These are phyloP conservation scores for Cyclospora cayetanensis DNA, from an alignment of 169 alveolate species.

Conservation along the genomic window DNA sequence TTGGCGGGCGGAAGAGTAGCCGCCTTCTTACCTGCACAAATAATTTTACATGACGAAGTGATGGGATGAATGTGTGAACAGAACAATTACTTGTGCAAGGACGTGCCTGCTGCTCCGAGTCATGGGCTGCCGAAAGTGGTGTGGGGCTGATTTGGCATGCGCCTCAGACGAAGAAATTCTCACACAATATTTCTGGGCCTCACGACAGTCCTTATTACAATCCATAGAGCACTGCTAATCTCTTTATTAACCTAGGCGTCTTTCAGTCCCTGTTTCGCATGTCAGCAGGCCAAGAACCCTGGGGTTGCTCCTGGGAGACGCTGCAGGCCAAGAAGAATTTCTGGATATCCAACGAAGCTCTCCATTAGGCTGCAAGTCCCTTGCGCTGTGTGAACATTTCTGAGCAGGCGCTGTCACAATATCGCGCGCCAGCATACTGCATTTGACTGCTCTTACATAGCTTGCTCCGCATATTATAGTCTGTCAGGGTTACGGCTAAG, in stretches of 20 bases:
- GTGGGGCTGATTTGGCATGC: constrained; percentile 66
- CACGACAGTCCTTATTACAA: constrained; percentile 7
- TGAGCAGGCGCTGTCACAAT: not conserved
- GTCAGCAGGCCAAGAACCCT: constrained; percentile 30
- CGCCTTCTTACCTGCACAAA: too few species aligned
- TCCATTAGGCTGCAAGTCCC: not conserved
- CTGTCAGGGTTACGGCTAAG: not conserved
- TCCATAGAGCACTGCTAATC: not conserved
- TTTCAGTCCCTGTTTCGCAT: constrained; percentile 15
- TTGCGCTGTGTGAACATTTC: not conserved
- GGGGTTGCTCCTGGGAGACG: constrained; percentile 23
- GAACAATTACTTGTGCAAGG: too few species aligned
- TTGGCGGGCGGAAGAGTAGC: too few species aligned
- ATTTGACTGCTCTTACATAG: not conserved
- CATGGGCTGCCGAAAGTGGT: constrained; percentile 39
- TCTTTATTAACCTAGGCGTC: constrained; percentile 34
- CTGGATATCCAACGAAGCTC: constrained; percentile 5
- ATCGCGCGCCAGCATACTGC: not conserved
- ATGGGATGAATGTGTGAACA: too few species aligned
- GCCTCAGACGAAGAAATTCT: constrained; percentile 11
- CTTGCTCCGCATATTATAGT: not conserved
- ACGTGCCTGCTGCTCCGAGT: too few species aligned
- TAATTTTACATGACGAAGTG: too few species aligned
- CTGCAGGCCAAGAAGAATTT: not conserved
- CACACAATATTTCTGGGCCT: constrained; percentile 21